Conservation (phyloP, 1,139 yeast genomes). For the Dujonia santamariae region DNA sequence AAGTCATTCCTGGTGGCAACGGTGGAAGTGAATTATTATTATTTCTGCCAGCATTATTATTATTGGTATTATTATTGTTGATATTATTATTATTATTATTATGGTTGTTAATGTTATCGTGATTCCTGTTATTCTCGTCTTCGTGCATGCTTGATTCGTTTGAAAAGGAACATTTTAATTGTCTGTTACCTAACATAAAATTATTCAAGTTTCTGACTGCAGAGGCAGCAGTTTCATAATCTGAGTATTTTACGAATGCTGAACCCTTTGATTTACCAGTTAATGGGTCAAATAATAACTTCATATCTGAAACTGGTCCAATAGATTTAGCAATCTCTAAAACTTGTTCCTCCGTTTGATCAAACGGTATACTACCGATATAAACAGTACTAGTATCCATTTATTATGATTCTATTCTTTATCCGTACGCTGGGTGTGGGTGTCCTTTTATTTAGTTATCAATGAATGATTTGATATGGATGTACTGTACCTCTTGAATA, state of each 20-base stretch:
- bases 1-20: slow-evolving; percentile 48
- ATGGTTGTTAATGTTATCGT: slow-evolving; percentile 7
- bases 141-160: slow-evolving; percentile 28
- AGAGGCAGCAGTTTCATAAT: slow-evolving; percentile 77
- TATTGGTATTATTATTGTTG: too few relatives aligned
- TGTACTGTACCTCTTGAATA: too few relatives aligned
- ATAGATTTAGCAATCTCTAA: slow-evolving; percentile 73
- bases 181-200: slow-evolving; percentile 70
- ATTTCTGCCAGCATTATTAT: too few relatives aligned
- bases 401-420: too few relatives aligned
- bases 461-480: too few relatives aligned
- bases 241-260: slow-evolving; percentile 81
- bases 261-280: slow-evolving; percentile 92
- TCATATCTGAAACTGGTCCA: slow-evolving; percentile 80
- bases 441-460: too few relatives aligned
- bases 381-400: slow-evolving; percentile 29
- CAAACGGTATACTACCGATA: slow-evolving; percentile 38
- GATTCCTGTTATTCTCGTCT: slow-evolving; percentile 9
- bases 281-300: slow-evolving; percentile 78
- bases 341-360: slow-evolving; percentile 84
- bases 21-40: too few relatives aligned
- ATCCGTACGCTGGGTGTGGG: too few relatives aligned
- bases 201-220: slow-evolving; percentile 89
- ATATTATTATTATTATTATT: too few relatives aligned
- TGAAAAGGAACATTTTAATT: slow-evolving; percentile 71